Base-by-base conservation (phyloP, 2,329 filamentous ascomycete species). In the Ascochyta rabiei region DNA sequence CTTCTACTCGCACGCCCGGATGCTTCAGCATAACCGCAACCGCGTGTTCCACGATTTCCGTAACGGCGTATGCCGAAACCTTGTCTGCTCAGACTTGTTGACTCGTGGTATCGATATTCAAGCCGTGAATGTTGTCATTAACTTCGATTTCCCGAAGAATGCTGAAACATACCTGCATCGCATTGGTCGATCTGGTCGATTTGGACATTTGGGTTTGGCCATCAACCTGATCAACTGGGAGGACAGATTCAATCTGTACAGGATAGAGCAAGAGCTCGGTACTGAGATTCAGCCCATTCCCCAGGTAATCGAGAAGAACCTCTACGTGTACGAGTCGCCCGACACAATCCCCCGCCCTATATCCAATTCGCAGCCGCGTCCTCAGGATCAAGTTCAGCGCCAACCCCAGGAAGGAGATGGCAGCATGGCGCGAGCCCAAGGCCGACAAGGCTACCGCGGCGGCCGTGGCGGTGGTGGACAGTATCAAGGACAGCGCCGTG, bases 151-250 rank as follows among this genome's bases (percentile, higher is more conserved):
- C 76, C 95, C 95, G 49, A 99, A 99, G 81, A 99, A 99, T 70
- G 96, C 95, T 15, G 95, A 99, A 79, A 99, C 95, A 0, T 99
- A 99, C 74, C 87, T 99, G 53, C 95, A 99, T 79, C 91, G 95
- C 66, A 99, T 99, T 74, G 95, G 95, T 81, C 91, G 95, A 73
- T 99, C 95, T 46, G 95, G 95, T 64, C 91, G 95, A 63, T 99
- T 96, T 74, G 95, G 95, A 63, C 95, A 99, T 79, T 84, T 98
- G 71, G 95, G 95, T 84, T 82, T 99, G 64, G 96, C 96, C 61
- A 99, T 99, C 74, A 99, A 99, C 78, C 82, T 99, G 75, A 99
- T 99, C 83, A 98, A 96, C 77, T 99, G 95, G 95, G 95, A 99
- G 53, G 95, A 99, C 75, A 88, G 95, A 24, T 98, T 96, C 84